Evolutionary conservation across 306 rosid genomes (phyloP).

Genomic region (Arachis stenosperma): DNA sequence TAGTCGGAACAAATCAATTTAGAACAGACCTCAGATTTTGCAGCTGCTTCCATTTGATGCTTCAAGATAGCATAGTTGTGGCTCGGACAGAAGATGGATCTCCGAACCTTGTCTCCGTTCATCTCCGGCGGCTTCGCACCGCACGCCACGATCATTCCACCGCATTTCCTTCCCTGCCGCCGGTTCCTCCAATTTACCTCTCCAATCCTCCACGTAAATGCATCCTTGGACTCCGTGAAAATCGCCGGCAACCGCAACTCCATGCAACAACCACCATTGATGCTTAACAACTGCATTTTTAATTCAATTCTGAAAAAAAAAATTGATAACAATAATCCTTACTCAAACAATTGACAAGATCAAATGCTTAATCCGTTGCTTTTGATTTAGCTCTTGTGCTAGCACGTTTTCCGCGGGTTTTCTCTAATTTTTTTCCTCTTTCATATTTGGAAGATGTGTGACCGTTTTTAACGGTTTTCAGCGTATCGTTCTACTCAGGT

Average conservation of each 20-base stretch:
- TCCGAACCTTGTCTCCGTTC: not conserved
- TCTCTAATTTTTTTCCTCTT: not conserved
- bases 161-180: conserved; percentile 33
- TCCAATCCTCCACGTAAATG: conserved; percentile 14
- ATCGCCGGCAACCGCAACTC: conserved; percentile 40
- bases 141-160: conserved; percentile 49
- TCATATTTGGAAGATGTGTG: not conserved
- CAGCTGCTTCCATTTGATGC: conserved; percentile 78
- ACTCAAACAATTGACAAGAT: no score
- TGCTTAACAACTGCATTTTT: conserved; percentile 55
- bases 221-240: conserved; percentile 37
- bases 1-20: no score
- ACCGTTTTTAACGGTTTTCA: conserved; percentile 2
- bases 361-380: no score
- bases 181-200: conserved; percentile 27
- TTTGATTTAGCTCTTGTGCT: not conserved
- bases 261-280: conserved; percentile 38
- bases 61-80: conserved; percentile 73
- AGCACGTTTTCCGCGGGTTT: conserved; percentile 9
- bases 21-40: conserved; percentile 66
- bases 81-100: conserved; percentile 55
- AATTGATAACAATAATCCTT: no score
- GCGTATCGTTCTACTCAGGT: not conserved
- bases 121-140: conserved; percentile 47
- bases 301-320: no score